A percentile compares a stretch with the other conserved stretches of the same genome.
phyloP scores from a whole-genome alignment of 495 filamentous ascomycete genomes.

The Chaetomium fimeti region DNA sequence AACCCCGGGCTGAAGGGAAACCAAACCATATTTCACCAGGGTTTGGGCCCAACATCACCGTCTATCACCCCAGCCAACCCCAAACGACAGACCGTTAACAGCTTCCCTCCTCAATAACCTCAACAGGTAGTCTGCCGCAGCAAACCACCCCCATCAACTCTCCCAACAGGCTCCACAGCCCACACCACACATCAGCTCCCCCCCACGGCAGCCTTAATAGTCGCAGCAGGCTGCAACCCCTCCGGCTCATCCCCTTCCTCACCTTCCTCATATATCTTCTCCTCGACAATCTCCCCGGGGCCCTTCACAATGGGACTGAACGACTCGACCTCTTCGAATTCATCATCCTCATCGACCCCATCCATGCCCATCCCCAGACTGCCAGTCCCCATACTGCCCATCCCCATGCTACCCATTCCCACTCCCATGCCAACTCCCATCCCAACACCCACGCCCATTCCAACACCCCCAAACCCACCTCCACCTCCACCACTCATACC shows the following conservation, averaged over 20 bases:
- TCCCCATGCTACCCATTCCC: neutral
- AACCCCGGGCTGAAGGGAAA: too few species aligned
- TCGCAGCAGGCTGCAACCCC: constrained; percentile 21
- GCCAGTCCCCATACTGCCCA: neutral
- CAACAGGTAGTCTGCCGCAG: too few species aligned
- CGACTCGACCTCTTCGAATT: constrained; percentile 65
- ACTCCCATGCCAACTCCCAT: constrained; percentile 17
- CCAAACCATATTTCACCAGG: too few species aligned
- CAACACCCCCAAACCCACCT: neutral
- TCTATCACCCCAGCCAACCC: too few species aligned
- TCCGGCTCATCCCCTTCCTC: constrained; percentile 27
- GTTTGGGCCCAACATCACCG: too few species aligned
- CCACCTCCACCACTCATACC: constrained; percentile 17
- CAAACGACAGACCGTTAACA: too few species aligned
- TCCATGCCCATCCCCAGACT: constrained; percentile 10
- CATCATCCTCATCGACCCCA: constrained; percentile 37
- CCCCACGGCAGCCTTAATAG: constrained; percentile 12
- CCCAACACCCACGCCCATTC: constrained; percentile 18
- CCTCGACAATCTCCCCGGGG: constrained; percentile 54
- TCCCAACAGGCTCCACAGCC: neutral
- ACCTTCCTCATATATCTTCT: constrained; percentile 53
- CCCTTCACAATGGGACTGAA: constrained; percentile 54
- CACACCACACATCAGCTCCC: neutral
- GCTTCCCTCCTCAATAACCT: too few species aligned
- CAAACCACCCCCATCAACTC: neutral